Evolutionary conservation across 768 basidiomycete species (phyloP), one percentile per base, ranked within the genome.

Genomic region (Tulasnella sp.): DNA sequence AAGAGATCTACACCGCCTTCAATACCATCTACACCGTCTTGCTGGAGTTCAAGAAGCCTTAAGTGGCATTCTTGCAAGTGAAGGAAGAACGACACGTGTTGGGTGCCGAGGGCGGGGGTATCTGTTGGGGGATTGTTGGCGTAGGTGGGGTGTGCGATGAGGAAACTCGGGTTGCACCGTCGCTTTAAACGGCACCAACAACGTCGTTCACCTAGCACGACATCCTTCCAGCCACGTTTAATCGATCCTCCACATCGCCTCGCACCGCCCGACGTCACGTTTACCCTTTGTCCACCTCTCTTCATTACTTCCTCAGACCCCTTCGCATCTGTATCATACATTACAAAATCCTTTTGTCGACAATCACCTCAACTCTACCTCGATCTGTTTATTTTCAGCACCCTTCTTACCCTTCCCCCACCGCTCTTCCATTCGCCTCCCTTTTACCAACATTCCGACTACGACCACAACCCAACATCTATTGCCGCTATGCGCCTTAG

Each of bases 1-100:
- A 98, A 86, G 97, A 99, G 88, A 99, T 99, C 79, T 99, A 99
- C 83, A 95, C 94, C 42, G 97, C 97, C 34, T 99, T 99, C 91
- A 98, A 98, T 86, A 94, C 94, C 77, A 99, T 99, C 77, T 99
- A 99, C 84, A 97, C 97, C 77, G 97, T 99, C 86, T 84, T 99
- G 79, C 93, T 91, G 87, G 95, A 96, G 82, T 96, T 94, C 87
- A 89, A 93, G 83, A 96, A 94, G 85, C 93, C 93, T 49, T 81
- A 76, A 38, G 25, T 75, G 74, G 64, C 67, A 36, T 40, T 67
- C 74, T 75, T 67, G 74, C 37, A 64, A n/a, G n/a, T 25, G 6
- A 64, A 64, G 58, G 58, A 31, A 31, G 58, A 31, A 31, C 3
- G 31, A 64, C 58, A 64, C 25, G n/a, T 31, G 58, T 29, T 17